phyloP scores from a whole-genome alignment of 2,329 filamentous ascomycete species.

The Scorias spongiosa region DNA sequence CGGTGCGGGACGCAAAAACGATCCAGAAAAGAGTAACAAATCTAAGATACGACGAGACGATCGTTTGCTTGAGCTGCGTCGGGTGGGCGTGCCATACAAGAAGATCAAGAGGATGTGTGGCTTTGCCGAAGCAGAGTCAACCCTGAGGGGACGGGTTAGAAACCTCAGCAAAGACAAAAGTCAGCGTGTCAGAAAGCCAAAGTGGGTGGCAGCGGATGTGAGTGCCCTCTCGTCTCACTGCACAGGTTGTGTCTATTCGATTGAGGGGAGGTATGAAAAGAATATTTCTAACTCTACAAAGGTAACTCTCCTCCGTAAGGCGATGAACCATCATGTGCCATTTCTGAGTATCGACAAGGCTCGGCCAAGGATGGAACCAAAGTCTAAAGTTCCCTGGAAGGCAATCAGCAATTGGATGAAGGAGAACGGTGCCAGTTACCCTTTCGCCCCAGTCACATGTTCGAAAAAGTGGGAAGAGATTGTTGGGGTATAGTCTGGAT shows the following conservation, averaged over 20 bases:
- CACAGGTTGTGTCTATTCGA: neutral
- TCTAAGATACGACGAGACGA: conserved; percentile 7
- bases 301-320: conserved; percentile 13
- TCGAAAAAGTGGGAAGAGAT: conserved; percentile 45
- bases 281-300: conserved; percentile 7
- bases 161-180: conserved; percentile 49
- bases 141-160: conserved; percentile 52
- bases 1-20: too few relatives aligned
- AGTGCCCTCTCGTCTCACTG: conserved; percentile 21
- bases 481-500: neutral
- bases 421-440: conserved; percentile 38
- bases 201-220: conserved; percentile 50
- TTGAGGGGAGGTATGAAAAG: neutral
- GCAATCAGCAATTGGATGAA: conserved; percentile 39
- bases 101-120: conserved; percentile 42
- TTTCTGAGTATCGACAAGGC: too few relatives aligned
- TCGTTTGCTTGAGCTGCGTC: conserved; percentile 39
- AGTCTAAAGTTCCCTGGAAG: conserved; percentile 41
- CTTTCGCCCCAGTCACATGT: conserved; percentile 45
- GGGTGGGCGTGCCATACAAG: conserved; percentile 46
- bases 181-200: conserved; percentile 48
- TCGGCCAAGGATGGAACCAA: neutral
- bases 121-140: conserved; percentile 54
- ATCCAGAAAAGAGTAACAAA: too few relatives aligned
- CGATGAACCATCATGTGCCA: conserved; percentile 3